Evolutionary conservation across 257 asterid genomes (phyloP), one percentile per base, ranked within the genome.

Genomic region (Solanum appendiculatum): DNA sequence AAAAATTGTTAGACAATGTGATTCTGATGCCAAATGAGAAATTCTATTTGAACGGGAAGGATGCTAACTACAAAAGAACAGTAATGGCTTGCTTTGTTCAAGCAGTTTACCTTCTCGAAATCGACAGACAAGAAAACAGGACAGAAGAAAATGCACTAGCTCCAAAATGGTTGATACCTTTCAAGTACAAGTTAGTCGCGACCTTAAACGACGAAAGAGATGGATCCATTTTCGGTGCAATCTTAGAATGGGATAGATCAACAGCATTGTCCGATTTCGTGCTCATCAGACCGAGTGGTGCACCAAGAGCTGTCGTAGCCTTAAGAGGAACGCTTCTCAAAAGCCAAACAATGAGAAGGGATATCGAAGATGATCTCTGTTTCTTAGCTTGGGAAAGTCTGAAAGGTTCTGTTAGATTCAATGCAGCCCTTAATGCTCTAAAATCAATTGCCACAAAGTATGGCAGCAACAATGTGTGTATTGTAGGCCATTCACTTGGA

Each of bases 101-200:
- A 89, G 96, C 96, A 39, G 94, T 94, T 10, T 95, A 95, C 93
- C 88, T 95, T 84, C 94, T 95, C 1, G 98, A 95, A 72, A 92
- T 95, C 18, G 98, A 95, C 90, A 87, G 96, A 36, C 98, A 95
- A 89, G 98, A 95, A 87, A 91, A 90, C 88, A 77, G 96, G 89
- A 88, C 88, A 60, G 64, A 85, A 3, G 94, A 92, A 31, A 91
- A 83, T 4, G 94, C 94, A 34, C 96, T 95, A 4, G 98, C 98
- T 80, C 97, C 98, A 9, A 93, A 95, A 86, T 95, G 98, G 98
- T 94, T 96, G 95, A 94, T 74, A 21, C 97, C 96, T 0, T 95
- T 94, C 88, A 95, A 95, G 92, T 94, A 94, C 95, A 94, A 90
- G 78, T 91, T 94, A 5, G 93, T 88, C 1, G 90, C 94, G 39